Conservation (phyloP, 164 flowering plant species). For the Platanus orientalis region DNA sequence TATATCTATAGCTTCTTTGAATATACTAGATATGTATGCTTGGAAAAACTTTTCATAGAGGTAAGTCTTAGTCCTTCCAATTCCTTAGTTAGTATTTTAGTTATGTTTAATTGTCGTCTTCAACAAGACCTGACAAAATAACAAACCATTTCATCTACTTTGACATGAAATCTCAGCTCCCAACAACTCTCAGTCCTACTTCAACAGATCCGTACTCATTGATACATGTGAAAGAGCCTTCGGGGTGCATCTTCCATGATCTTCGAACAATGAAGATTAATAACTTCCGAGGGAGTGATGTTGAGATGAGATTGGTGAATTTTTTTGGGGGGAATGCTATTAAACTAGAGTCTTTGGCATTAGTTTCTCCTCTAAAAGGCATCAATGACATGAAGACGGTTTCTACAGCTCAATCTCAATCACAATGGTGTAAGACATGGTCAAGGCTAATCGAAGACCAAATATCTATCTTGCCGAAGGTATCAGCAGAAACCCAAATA, state of each 20-base stretch:
- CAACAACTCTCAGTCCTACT: not conserved
- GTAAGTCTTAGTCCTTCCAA: not conserved
- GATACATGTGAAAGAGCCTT: not conserved
- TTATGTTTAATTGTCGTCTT: no score
- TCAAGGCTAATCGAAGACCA: not conserved
- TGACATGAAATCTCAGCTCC: constrained; percentile 5
- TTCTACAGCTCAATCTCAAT: not conserved
- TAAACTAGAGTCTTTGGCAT: not conserved
- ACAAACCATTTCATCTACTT: not conserved
- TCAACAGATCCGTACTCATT: not conserved
- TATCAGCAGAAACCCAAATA: constrained; percentile 6
- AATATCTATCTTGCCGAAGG: constrained; percentile 2
- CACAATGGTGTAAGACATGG: not conserved
- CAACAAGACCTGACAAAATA: not conserved
- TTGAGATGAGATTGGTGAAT: constrained; percentile 10
- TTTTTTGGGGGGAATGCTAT: constrained; percentile 9
- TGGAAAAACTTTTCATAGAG: constrained; percentile 16
- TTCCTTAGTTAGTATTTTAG: not conserved
- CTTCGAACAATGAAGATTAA: constrained; percentile 10
- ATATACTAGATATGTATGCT: not conserved
- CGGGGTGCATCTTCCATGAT: not conserved
- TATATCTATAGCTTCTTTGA: constrained; percentile 7
- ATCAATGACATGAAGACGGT: not conserved
- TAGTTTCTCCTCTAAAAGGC: constrained; percentile 5
- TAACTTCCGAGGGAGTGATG: constrained; percentile 2